Evolutionary conservation across 805 yeast genomes (phyloP), one percentile per base, ranked within the genome.

Genomic region (Ogataea angusta): DNA sequence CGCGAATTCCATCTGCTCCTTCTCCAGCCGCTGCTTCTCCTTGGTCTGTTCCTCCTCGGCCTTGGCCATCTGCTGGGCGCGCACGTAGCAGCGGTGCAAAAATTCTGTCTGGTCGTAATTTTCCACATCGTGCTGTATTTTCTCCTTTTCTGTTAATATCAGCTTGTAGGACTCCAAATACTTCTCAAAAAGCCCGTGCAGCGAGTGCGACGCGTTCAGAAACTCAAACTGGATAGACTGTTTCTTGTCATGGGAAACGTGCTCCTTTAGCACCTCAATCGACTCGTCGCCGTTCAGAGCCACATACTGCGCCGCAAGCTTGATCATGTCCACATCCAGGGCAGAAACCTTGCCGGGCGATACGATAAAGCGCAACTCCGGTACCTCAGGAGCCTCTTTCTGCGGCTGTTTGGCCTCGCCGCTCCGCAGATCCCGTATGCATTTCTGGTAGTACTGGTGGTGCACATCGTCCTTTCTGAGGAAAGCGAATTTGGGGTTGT

Each of bases 261-360:
- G 43, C 2, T 43, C 33, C 32, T 25, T 36, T 24, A 82, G 69
- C 2, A 62, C 56, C 2, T 60, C 54, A 15, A 75, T 58, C 40
- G 75, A 73, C 10, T 54, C 57, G 2, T 63, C 62, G 1, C 86
- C 86, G 53, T 85, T 80, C 13, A 68, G 57, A 1, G 88, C 85
- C 1, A 76, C 76, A 52, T 74, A 78, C 38, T 77, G 69, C 0
- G 97, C 96, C 1, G 90, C 77, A 2, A 78, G 53, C 56, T 85
- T 84, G 30, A 91, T 72, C 9, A 84, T 68, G 19, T 82, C 83
- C 19, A 84, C 62, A 57, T 89, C 96, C 22, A 71, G 64, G 0
- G 73, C 56, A 0, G 91, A 76, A 3, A 87, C 67, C 12, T 66
- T 64, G 12, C 68, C 66, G 3, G 56, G 50, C 7, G 38, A 40